Conservation (phyloP, 306 rosid species). For the Acacia acuminata region DNA sequence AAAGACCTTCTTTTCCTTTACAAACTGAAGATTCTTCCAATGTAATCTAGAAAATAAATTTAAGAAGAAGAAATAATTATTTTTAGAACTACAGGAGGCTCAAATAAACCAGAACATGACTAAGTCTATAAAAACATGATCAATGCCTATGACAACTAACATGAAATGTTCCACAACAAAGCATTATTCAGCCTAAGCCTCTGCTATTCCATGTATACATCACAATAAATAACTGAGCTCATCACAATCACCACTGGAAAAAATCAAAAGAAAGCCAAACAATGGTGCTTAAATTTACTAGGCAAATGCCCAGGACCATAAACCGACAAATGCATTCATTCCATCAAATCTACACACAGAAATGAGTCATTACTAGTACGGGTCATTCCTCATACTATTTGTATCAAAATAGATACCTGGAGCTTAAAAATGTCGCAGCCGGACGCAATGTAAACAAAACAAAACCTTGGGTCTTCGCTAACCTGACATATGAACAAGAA, state of each 20-base stretch:
- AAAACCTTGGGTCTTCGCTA: slow-evolving; percentile 41
- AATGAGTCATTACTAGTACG: background rate
- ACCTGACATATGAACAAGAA: slow-evolving; percentile 40
- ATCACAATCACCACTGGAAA: background rate
- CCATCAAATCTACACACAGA: background rate
- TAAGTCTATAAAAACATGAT: slow-evolving; percentile 1
- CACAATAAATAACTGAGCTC: background rate
- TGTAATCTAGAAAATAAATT: slow-evolving; percentile 45
- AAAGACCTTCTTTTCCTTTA: slow-evolving; percentile 79
- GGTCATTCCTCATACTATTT: background rate
- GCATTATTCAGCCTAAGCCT: slow-evolving; percentile 15
- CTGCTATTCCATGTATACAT: background rate
- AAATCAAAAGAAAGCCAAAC: slow-evolving; percentile 1
- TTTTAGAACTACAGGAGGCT: slow-evolving; percentile 1
- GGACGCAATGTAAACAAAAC: slow-evolving; percentile 76
- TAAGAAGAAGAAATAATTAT: slow-evolving; percentile 6
- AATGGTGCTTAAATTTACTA: background rate
- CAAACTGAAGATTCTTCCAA: slow-evolving; percentile 56
- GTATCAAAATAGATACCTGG: slow-evolving; percentile 45
- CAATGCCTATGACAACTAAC: slow-evolving; percentile 10
- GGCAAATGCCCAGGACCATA: background rate
- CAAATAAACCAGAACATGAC: slow-evolving; percentile 2
- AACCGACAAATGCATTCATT: background rate
- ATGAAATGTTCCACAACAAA: slow-evolving; percentile 11
- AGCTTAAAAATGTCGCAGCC: slow-evolving; percentile 67